phyloP scores from a whole-genome alignment of 176 grass and related monocot genomes.

The Cenchrus americanus region DNA sequence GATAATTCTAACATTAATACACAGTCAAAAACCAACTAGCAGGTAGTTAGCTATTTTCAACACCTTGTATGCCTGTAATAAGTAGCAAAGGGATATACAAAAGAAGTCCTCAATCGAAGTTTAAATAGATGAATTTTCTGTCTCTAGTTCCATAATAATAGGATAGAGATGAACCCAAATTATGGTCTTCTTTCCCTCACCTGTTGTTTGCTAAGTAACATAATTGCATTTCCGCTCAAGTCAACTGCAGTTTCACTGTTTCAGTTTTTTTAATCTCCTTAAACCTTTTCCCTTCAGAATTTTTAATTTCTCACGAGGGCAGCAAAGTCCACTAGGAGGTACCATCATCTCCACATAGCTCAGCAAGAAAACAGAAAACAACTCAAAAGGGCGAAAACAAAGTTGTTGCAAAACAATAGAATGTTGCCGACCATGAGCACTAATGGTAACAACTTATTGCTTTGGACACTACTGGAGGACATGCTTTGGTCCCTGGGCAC shows the following conservation, averaged over 20 bases:
- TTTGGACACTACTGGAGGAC: slow-evolving; percentile 20
- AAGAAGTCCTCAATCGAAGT: slow-evolving; percentile 21
- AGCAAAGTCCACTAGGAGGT: slow-evolving; percentile 37
- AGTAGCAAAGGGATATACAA: slow-evolving; percentile 10
- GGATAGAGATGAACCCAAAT: slow-evolving; percentile 32
- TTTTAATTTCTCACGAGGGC: slow-evolving; percentile 20
- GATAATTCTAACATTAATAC: no score
- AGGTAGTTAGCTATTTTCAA: not conserved
- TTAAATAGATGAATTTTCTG: slow-evolving; percentile 38
- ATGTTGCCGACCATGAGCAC: slow-evolving; percentile 45
- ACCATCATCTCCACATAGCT: slow-evolving; percentile 29
- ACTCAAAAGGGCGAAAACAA: not conserved
- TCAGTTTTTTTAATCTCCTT: not conserved
- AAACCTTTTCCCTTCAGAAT: not conserved
- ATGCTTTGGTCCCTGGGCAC: slow-evolving; percentile 15
- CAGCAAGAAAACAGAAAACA: slow-evolving; percentile 21
- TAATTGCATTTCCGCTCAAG: slow-evolving; percentile 34
- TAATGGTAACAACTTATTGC: slow-evolving; percentile 26
- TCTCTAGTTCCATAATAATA: slow-evolving; percentile 23
- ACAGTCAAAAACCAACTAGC: no score
- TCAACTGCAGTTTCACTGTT: slow-evolving; percentile 41
- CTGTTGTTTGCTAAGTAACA: slow-evolving; percentile 35
- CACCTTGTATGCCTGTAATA: not conserved
- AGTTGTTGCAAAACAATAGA: slow-evolving; percentile 37
- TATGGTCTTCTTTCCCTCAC: slow-evolving; percentile 34